Conservation (phyloP, 139 green algal species). For the Coelastrella sp. region DNA sequence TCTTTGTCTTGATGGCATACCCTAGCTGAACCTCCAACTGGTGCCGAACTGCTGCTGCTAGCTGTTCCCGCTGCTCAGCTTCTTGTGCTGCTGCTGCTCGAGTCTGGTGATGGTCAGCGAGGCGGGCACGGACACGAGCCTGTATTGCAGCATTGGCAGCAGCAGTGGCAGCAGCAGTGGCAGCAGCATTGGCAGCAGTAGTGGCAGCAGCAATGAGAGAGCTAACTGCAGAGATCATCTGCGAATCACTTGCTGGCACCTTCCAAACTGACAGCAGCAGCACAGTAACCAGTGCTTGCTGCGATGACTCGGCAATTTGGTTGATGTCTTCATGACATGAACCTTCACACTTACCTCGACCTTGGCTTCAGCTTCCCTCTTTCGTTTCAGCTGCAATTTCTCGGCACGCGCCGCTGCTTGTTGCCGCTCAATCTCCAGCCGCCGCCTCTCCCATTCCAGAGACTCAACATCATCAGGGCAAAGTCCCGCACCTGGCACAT, state of each 20-base stretch:
- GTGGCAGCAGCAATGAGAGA: no score
- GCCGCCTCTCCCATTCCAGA: constrained; percentile 30
- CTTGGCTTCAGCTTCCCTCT: neutral
- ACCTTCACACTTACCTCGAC: neutral
- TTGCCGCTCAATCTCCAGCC: constrained; percentile 13
- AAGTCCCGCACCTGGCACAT: no score
- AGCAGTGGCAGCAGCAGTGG: neutral
- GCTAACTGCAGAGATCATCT: no score
- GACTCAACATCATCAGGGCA: no score
- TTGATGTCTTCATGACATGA: no score
- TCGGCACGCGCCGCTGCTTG: constrained; percentile 8
- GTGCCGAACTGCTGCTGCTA: neutral
- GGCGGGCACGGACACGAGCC: constrained; percentile 22
- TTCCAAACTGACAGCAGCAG: no score
- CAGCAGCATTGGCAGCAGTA: neutral
- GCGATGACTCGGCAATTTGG: no score
- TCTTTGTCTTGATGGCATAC: neutral
- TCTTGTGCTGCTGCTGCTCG: constrained; percentile 1
- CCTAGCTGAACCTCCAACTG: constrained; percentile 30
- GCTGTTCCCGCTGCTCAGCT: neutral
- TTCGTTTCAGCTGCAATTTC: constrained; percentile 17
- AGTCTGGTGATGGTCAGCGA: constrained; percentile 19
- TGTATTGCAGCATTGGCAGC: neutral
- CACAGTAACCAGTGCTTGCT: no score
- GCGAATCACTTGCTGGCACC: no score